phyloP scores from a whole-genome alignment of 306 rosid species.

The Hippophae gyantsensis region DNA sequence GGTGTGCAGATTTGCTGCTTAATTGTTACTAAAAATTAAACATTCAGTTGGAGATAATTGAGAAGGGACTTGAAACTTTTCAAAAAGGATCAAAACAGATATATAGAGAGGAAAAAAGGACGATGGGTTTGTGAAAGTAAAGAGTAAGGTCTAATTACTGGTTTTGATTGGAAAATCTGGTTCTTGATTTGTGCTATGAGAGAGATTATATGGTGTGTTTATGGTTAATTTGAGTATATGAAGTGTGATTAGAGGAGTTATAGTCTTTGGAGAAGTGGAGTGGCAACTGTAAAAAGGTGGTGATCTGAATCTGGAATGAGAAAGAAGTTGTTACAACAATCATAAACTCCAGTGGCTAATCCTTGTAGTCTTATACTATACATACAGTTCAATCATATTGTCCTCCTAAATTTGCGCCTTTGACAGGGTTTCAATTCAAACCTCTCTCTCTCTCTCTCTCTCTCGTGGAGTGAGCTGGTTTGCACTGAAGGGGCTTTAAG shows the following conservation, averaged over 20 bases:
- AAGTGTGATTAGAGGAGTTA: too few species aligned
- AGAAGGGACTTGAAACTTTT: not conserved
- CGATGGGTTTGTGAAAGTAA: too few species aligned
- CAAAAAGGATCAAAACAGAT: not conserved
- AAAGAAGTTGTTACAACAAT: conserved; percentile 10
- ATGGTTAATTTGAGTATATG: too few species aligned
- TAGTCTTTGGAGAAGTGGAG: too few species aligned
- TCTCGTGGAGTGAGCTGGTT: conserved; percentile 35
- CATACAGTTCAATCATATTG: conserved; percentile 21
- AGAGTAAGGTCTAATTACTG: too few species aligned
- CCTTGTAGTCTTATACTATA: not conserved
- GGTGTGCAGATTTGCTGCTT: conserved; percentile 13
- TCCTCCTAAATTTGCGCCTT: conserved; percentile 55
- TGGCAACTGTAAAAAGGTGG: too few species aligned
- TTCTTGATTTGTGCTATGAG: too few species aligned
- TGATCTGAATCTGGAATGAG: too few species aligned
- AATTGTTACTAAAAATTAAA: conserved; percentile 19
- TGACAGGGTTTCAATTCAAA: conserved; percentile 21
- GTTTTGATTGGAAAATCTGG: too few species aligned
- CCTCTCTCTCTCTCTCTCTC: conserved; percentile 2
- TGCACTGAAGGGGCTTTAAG: conserved; percentile 30
- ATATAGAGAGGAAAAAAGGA: not conserved
- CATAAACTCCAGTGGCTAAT: conserved; percentile 28
- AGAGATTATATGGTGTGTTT: too few species aligned
- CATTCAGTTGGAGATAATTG: conserved; percentile 3